phyloP scores from a whole-genome alignment of 2,329 filamentous ascomycete species.

The Penicillium sp. region DNA sequence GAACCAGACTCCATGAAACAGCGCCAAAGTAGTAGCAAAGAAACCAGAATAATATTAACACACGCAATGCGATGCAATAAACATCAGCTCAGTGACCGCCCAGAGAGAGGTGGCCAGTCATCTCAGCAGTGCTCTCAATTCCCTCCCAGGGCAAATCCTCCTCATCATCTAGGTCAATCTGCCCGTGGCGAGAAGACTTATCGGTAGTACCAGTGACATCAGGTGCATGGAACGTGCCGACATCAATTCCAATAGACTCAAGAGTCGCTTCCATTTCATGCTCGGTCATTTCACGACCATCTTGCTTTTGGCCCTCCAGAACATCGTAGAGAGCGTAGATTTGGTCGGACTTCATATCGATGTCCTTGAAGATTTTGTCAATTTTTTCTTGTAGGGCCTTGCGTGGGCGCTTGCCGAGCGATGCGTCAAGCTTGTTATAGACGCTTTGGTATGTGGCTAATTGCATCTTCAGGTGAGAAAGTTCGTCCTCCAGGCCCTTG shows the following conservation, averaged over 20 bases:
- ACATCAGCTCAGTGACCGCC: slow-evolving; percentile 18
- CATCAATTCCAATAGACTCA: slow-evolving; percentile 43
- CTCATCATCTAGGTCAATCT: slow-evolving; percentile 32
- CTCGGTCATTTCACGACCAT: slow-evolving; percentile 61
- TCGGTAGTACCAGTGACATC: slow-evolving; percentile 33
- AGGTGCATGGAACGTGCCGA: slow-evolving; percentile 6
- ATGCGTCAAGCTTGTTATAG: slow-evolving; percentile 67
- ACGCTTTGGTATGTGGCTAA: slow-evolving; percentile 60
- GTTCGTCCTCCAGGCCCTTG: slow-evolving; percentile 76
- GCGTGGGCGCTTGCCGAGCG: slow-evolving; percentile 63
- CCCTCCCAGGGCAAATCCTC: slow-evolving; percentile 46
- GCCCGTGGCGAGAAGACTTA: slow-evolving; percentile 25
- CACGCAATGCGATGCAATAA: slow-evolving; percentile 1
- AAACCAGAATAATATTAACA: slow-evolving; percentile 3
- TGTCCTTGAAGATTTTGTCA: slow-evolving; percentile 58
- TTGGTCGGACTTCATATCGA: slow-evolving; percentile 73
- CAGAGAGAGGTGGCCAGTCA: slow-evolving; percentile 32
- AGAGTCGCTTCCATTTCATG: slow-evolving; percentile 65
- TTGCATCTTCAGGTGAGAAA: slow-evolving; percentile 70
- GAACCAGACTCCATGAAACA: slow-evolving; percentile 4
- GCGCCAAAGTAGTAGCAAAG: slow-evolving; percentile 6
- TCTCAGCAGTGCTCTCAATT: slow-evolving; percentile 42
- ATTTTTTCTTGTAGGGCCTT: slow-evolving; percentile 61
- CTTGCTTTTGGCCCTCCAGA: slow-evolving; percentile 71
- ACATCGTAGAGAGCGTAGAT: slow-evolving; percentile 83